Evolutionary conservation across 352 stramenopile genomes (phyloP).

Genomic region (Phytophthora meadii): DNA sequence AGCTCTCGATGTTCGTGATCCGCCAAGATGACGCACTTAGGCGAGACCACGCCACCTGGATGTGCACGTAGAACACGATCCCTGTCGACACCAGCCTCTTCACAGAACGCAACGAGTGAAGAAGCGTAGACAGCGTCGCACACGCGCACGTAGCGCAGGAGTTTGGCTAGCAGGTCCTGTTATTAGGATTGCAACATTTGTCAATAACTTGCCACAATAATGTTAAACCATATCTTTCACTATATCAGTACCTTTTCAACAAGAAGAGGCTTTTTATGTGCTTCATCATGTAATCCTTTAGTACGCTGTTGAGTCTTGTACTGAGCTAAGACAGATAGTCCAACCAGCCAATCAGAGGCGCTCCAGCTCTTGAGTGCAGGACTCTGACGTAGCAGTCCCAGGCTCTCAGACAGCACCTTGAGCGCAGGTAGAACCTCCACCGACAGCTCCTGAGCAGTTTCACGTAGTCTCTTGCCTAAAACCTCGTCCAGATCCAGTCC

Average conservation of each 20-base stretch:
- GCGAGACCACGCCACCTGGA: slow-evolving; percentile 76
- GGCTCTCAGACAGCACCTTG: slow-evolving; percentile 76
- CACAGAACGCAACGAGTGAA: slow-evolving; percentile 56
- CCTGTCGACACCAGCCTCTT: slow-evolving; percentile 48
- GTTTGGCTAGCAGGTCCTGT: slow-evolving; percentile 28
- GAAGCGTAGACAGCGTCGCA: slow-evolving; percentile 79
- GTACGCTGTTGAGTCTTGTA: slow-evolving; percentile 63
- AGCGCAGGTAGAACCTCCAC: slow-evolving; percentile 76
- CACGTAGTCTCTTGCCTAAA: slow-evolving; percentile 29
- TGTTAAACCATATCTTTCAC: background rate
- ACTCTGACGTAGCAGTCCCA: slow-evolving; percentile 65
- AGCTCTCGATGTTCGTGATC: slow-evolving; percentile 66
- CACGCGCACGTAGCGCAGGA: slow-evolving; percentile 65
- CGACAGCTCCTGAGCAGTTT: slow-evolving; percentile 49
- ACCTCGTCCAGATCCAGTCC: slow-evolving; percentile 30
- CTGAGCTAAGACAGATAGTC: slow-evolving; percentile 75
- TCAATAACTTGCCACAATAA: slow-evolving; percentile 1
- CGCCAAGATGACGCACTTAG: slow-evolving; percentile 72
- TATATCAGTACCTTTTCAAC: slow-evolving; percentile 30
- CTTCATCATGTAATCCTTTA: slow-evolving; percentile 30
- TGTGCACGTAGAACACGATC: slow-evolving; percentile 59
- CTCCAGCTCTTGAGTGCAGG: slow-evolving; percentile 75
- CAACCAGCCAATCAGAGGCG: slow-evolving; percentile 82
- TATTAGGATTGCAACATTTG: slow-evolving; percentile 5
- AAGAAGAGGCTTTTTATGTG: slow-evolving; percentile 35